Evolutionary conservation across 2,329 filamentous ascomycete species (phyloP).

Genomic region (Geosmithia morbida): DNA sequence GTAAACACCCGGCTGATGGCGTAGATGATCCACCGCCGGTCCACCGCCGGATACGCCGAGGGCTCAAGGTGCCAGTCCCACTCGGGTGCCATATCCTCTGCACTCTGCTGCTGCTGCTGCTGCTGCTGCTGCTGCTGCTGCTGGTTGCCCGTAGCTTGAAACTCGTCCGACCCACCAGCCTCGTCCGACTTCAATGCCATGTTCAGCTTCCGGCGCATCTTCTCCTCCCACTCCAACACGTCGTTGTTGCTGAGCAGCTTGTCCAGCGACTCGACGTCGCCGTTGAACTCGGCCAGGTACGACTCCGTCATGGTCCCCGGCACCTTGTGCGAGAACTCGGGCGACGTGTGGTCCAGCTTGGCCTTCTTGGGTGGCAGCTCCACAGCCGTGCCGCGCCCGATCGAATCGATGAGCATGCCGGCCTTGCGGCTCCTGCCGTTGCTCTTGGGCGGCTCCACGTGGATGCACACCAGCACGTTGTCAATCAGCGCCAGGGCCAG

Average conservation of each 20-base stretch:
- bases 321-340: constrained; percentile 19
- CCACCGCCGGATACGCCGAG: constrained; percentile 35
- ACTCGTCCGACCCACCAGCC: neutral
- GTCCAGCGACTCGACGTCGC: constrained; percentile 32
- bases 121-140: constrained; percentile 4
- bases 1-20: constrained; percentile 47
- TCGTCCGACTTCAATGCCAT: constrained; percentile 17
- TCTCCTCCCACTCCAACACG: constrained; percentile 31
- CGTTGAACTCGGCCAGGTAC: constrained; percentile 29
- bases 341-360: constrained; percentile 14
- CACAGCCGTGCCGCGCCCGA: constrained; percentile 45
- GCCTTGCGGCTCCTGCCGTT: constrained; percentile 41
- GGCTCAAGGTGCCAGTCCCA: constrained; percentile 35
- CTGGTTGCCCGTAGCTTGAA: constrained; percentile 1
- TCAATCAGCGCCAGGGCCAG: constrained; percentile 51
- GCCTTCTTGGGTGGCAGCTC: constrained; percentile 19
- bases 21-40: constrained; percentile 52
- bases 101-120: constrained; percentile 3
- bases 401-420: constrained; percentile 57
- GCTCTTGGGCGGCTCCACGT: constrained; percentile 46
- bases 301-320: constrained; percentile 35
- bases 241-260: constrained; percentile 29
- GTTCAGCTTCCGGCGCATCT: constrained; percentile 33
- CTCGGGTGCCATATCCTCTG: constrained; percentile 18
- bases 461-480: constrained; percentile 50